phyloP scores from a whole-genome alignment of 495 filamentous ascomycete species.

The Bacidia rubella region DNA sequence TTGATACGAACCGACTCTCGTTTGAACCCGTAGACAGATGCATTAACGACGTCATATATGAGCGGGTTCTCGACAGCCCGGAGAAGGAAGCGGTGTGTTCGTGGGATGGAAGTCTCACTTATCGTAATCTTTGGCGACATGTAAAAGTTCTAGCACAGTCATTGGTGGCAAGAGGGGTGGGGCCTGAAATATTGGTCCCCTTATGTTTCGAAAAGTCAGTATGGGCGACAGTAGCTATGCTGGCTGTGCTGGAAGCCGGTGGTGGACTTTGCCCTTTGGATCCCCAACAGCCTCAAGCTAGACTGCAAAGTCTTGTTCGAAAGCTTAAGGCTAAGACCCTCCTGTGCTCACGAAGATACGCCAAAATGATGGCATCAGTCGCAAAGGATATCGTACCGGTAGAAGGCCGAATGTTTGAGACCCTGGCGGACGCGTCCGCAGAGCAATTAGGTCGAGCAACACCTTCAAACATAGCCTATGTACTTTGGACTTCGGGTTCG shows the following conservation, averaged over 20 bases:
- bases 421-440: conserved; percentile 8
- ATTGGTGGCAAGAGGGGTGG: conserved; percentile 31
- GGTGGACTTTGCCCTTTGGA: conserved; percentile 47
- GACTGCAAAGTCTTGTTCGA: conserved; percentile 32
- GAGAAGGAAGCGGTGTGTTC: conserved; percentile 33
- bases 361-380: conserved; percentile 18
- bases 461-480: conserved; percentile 18
- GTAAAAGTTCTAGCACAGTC: conserved; percentile 34
- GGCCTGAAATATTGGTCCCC: conserved; percentile 35
- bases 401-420: conserved; percentile 22
- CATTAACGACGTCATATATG: conserved; percentile 38
- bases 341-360: conserved; percentile 36
- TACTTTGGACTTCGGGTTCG: conserved; percentile 36
- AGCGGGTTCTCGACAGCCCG: conserved; percentile 28
- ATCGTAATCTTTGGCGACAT: conserved; percentile 29
- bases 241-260: conserved; percentile 46
- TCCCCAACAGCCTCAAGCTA: conserved; percentile 38
- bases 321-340: conserved; percentile 32
- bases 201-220: conserved; percentile 48
- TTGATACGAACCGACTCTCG: conserved; percentile 15
- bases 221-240: conserved; percentile 43
- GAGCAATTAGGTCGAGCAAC: neutral
- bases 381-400: conserved; percentile 27
- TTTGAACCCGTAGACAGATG: conserved; percentile 29
- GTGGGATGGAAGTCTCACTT: conserved; percentile 51